Evolutionary conservation across 177 flowering plant species (phyloP).

Genomic region (Vitis hybrid): DNA sequence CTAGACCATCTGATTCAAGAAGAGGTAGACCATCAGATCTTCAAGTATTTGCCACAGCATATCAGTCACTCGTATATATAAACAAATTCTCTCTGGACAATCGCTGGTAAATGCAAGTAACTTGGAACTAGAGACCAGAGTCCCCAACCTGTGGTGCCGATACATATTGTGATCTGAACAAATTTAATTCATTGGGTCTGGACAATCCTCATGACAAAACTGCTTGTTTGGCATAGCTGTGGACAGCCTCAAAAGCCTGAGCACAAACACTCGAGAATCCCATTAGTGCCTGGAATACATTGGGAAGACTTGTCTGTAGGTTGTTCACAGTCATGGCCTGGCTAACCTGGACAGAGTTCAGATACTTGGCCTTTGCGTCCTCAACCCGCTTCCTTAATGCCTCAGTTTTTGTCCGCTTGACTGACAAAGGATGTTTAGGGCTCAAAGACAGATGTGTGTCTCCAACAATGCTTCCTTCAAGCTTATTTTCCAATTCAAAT

Average conservation of each 20-base stretch:
- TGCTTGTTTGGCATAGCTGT: conserved; percentile 14
- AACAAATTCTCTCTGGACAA: no score
- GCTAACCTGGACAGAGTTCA: conserved; percentile 42
- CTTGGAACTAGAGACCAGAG: no score
- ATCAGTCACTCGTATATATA: no score
- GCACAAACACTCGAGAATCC: conserved; percentile 52
- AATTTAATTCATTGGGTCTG: conserved; percentile 3
- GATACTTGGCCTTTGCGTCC: conserved; percentile 56
- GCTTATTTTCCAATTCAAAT: conserved; percentile 59
- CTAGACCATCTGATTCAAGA: no score
- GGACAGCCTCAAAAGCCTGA: conserved; percentile 49
- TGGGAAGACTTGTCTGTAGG: conserved; percentile 69
- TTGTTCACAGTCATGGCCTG: conserved; percentile 58
- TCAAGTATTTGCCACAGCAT: no score
- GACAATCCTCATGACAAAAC: conserved; percentile 9
- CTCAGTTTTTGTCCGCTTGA: conserved; percentile 56
- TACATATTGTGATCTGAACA: not conserved
- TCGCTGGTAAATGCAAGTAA: no score
- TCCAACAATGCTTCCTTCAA: conserved; percentile 23
- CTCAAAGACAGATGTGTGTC: conserved; percentile 27
- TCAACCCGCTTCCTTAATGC: conserved; percentile 52
- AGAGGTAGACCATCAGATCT: no score
- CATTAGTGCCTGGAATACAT: conserved; percentile 62
- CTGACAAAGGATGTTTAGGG: conserved; percentile 52
- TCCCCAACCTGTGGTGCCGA: no score